Evolutionary conservation across 176 grass and related monocot genomes (phyloP).

Genomic region (Melocanna baccifera): DNA sequence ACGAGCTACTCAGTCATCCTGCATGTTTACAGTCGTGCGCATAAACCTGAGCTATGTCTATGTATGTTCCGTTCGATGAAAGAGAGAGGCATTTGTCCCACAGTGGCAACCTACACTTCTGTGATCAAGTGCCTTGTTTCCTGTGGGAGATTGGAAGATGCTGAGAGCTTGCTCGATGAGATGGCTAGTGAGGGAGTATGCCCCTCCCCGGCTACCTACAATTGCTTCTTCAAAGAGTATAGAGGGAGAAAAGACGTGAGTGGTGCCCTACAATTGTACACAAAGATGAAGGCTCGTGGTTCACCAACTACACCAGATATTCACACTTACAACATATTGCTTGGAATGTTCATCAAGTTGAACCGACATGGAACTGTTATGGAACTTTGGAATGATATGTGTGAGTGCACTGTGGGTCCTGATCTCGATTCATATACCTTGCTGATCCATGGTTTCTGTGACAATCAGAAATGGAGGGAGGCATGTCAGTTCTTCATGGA

Average conservation of each 20-base stretch:
- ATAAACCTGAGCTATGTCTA: conserved; percentile 78
- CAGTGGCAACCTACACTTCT: conserved; percentile 85
- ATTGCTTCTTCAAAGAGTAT: conserved; percentile 97
- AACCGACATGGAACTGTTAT: conserved; percentile 38
- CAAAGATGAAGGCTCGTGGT: conserved; percentile 68
- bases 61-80: conserved; percentile 78
- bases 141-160: conserved; percentile 77
- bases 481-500: conserved; percentile 98
- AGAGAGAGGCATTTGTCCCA: conserved; percentile 72
- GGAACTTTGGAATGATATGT: conserved; percentile 85
- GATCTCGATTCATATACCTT: conserved; percentile 94
- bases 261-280: conserved; percentile 65
- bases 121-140: conserved; percentile 89
- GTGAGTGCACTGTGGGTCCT: conserved; percentile 60
- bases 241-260: conserved; percentile 70
- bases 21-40: conserved; percentile 92
- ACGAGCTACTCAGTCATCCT: conserved; percentile 90
- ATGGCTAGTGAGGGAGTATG: conserved; percentile 67
- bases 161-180: conserved; percentile 67
- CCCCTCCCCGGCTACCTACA: conserved; percentile 68
- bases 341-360: conserved; percentile 83
- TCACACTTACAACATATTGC: conserved; percentile 81
- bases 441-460: conserved; percentile 75
- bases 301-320: conserved; percentile 57
- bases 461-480: conserved; percentile 72